Evolutionary conservation across 345 rosid species (phyloP).

Genomic region (Pelargonium nanum): DNA sequence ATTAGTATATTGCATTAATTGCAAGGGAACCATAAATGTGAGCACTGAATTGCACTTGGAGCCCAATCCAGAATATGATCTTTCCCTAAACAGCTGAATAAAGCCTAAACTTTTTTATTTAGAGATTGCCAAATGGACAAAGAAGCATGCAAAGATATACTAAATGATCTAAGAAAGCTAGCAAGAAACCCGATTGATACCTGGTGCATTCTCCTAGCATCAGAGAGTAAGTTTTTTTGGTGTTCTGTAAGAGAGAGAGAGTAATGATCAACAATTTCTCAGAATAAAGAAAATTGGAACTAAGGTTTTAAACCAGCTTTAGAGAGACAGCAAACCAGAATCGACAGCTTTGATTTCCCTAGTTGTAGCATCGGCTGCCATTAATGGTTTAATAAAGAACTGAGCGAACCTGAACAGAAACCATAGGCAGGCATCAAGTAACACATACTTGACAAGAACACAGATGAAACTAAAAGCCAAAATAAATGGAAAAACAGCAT

Average conservation of each 20-base stretch:
- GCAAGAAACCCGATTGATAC: constrained; percentile 21
- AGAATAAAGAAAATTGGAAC: not conserved
- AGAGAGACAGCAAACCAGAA: constrained; percentile 49
- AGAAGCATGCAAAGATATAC: not conserved
- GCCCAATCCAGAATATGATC: too few relatives aligned
- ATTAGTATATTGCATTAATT: too few relatives aligned
- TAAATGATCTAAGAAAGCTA: not conserved
- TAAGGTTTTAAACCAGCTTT: not conserved
- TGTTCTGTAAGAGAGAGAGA: constrained; percentile 43
- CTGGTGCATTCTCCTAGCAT: constrained; percentile 77
- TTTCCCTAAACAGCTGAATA: too few relatives aligned
- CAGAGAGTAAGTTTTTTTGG: constrained; percentile 81
- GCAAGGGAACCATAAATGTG: not conserved
- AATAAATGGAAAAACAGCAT: constrained; percentile 5
- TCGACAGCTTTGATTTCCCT: constrained; percentile 94
- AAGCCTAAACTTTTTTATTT: not conserved
- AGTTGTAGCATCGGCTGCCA: constrained; percentile 85
- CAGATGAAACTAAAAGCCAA: constrained; percentile 7
- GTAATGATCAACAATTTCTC: not conserved
- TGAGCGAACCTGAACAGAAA: constrained; percentile 57
- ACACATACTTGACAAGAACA: constrained; percentile 7
- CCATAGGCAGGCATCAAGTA: constrained; percentile 14
- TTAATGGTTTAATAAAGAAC: constrained; percentile 81
- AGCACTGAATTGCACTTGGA: not conserved
- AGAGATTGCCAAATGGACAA: too few relatives aligned